These are phyloP conservation scores for Corniculantispora saksenae DNA, from an alignment of 2,329 filamentous ascomycete genomes.

Conservation along the genomic window DNA sequence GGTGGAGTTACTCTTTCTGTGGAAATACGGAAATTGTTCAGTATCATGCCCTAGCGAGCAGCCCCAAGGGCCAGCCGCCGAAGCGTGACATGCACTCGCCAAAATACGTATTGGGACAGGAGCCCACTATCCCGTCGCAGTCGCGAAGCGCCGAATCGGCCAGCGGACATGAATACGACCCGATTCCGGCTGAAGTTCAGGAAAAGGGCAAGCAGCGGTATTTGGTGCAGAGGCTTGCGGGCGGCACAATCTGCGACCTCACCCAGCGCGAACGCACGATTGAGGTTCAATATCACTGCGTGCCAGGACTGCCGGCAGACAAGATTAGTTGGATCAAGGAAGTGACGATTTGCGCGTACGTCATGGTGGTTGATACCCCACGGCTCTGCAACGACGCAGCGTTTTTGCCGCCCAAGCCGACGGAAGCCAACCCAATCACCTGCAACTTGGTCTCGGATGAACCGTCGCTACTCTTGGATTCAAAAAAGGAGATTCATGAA, in stretches of 20 bases:
- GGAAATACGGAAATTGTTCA: constrained; percentile 86
- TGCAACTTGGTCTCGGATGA: constrained; percentile 68
- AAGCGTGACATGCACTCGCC: constrained; percentile 73
- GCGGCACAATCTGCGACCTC: constrained; percentile 82
- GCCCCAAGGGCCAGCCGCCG: constrained; percentile 69
- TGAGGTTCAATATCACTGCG: constrained; percentile 80
- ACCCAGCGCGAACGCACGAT: constrained; percentile 80
- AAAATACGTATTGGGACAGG: constrained; percentile 75
- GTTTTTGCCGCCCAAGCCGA: constrained; percentile 79
- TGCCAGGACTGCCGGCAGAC: constrained; percentile 70
- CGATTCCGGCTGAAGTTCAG: constrained; percentile 65
- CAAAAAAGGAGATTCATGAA: constrained; percentile 34
- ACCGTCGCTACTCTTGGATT: not conserved
- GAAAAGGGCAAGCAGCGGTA: constrained; percentile 83
- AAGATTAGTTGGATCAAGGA: constrained; percentile 93
- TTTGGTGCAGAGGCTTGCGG: constrained; percentile 77
- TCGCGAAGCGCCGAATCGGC: constrained; percentile 25
- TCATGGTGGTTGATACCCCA: constrained; percentile 91
- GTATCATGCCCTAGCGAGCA: constrained; percentile 78
- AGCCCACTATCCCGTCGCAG: constrained; percentile 35
- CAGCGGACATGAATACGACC: constrained; percentile 28
- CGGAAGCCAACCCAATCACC: constrained; percentile 72
- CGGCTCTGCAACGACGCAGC: constrained; percentile 84
- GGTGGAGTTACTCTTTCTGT: constrained; percentile 97
- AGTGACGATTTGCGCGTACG: constrained; percentile 83